These are phyloP conservation scores for Suhomyces coccinellae DNA, from an alignment of 1,139 yeast species.

Conservation along the genomic window DNA sequence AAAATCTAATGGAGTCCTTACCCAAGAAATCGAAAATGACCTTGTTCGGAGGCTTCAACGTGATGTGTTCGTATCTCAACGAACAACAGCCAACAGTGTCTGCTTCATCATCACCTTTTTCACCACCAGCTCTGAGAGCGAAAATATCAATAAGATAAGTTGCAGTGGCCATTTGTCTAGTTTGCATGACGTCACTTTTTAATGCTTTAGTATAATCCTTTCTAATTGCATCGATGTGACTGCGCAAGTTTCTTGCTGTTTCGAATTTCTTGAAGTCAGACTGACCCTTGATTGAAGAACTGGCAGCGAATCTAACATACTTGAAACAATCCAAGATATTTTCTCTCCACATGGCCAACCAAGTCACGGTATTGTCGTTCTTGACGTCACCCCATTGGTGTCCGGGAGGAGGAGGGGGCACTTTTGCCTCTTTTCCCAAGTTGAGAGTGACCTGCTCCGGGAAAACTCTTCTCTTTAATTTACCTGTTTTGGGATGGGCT, in stretches of 20 bases:
- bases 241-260: constrained; percentile 81
- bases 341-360: constrained; percentile 98
- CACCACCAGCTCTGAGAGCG: constrained; percentile 98
- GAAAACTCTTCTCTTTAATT: constrained; percentile 72
- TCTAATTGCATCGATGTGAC: constrained; percentile 72
- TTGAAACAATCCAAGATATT: constrained; percentile 81
- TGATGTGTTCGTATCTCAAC: constrained; percentile 82
- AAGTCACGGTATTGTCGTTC: constrained; percentile 88
- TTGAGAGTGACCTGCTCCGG: constrained; percentile 92
- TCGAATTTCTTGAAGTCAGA: constrained; percentile 91
- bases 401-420: constrained; percentile 86
- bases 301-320: constrained; percentile 90
- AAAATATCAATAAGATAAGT: constrained; percentile 91
- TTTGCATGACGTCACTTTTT: constrained; percentile 75
- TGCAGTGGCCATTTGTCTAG: constrained; percentile 92
- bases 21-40: constrained; percentile 95
- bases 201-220: constrained; percentile 70
- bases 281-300: constrained; percentile 86
- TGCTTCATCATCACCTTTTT: constrained; percentile 95
- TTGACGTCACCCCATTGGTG: constrained; percentile 88
- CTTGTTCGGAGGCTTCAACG: constrained; percentile 79
- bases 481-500: constrained; percentile 95
- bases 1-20: constrained; percentile 90
- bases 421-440: constrained; percentile 65
- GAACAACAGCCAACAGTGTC: constrained; percentile 99